phyloP scores from a whole-genome alignment of 768 basidiomycete species.

The Lactifluus hygrophoroides region DNA sequence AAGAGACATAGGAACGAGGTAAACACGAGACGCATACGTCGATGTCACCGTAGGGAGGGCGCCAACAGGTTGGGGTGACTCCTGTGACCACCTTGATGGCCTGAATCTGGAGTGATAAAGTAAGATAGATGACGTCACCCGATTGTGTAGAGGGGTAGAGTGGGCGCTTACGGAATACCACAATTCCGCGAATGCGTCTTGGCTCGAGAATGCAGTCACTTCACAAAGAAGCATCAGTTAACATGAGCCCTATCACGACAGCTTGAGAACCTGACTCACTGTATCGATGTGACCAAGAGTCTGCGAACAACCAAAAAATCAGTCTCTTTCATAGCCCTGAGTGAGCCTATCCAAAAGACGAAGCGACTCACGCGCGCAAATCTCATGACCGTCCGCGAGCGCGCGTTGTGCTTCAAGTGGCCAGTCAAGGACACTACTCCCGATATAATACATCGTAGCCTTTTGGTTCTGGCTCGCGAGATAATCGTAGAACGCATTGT shows the following conservation, averaged over 20 bases:
- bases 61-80: conserved; percentile 52
- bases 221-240: neutral
- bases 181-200: conserved; percentile 67
- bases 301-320: neutral
- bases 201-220: conserved; percentile 55
- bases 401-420: conserved; percentile 48
- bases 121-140: neutral
- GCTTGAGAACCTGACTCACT: conserved; percentile 21
- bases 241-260: neutral
- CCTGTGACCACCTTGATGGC: conserved; percentile 46
- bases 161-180: conserved; percentile 48
- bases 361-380: conserved; percentile 42
- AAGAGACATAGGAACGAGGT: too few relatives aligned
- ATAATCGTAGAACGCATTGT: conserved; percentile 54
- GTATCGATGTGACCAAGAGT: conserved; percentile 48
- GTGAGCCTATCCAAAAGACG: neutral
- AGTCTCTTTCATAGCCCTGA: too few relatives aligned
- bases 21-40: conserved; percentile 30
- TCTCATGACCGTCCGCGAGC: conserved; percentile 48
- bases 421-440: conserved; percentile 49
- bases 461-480: conserved; percentile 45
- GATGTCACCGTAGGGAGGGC: conserved; percentile 56
- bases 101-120: conserved; percentile 36
- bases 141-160: neutral
- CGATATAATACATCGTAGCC: conserved; percentile 59